Conservation (phyloP, 495 filamentous ascomycete genomes). For the Hyaloscypha variabilis region DNA sequence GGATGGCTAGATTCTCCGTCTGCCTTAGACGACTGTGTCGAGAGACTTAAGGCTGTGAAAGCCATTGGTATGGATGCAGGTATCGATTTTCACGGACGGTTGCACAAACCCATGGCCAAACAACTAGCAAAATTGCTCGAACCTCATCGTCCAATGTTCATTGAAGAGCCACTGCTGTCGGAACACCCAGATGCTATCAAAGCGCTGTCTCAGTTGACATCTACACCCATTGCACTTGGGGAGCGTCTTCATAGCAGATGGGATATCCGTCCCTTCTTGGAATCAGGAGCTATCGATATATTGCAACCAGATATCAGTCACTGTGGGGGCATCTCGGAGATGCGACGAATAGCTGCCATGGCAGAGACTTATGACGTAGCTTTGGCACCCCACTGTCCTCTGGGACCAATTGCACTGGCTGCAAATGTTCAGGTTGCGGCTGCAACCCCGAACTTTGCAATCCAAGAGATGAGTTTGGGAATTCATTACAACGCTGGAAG, state of each 20-base stretch:
- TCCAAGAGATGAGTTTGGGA: conserved; percentile 80
- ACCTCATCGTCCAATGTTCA: conserved; percentile 73
- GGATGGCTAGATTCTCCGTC: conserved; percentile 78
- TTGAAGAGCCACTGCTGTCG: conserved; percentile 75
- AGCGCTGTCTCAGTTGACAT: conserved; percentile 61
- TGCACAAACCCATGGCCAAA: conserved; percentile 83
- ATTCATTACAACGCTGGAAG: conserved; percentile 76
- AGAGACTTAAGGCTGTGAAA: conserved; percentile 71
- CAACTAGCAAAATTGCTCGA: conserved; percentile 73
- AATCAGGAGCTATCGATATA: conserved; percentile 70
- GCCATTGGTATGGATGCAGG: conserved; percentile 70
- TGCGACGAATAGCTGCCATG: conserved; percentile 71
- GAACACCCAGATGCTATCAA: conserved; percentile 75
- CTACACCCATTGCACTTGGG: conserved; percentile 72
- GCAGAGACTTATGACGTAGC: conserved; percentile 80
- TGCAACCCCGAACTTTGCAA: conserved; percentile 68
- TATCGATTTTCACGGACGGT: conserved; percentile 77
- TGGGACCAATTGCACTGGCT: conserved; percentile 76
- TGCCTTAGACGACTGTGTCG: conserved; percentile 64
- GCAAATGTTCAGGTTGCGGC: conserved; percentile 72
- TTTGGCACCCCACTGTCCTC: conserved; percentile 75
- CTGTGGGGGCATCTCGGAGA: conserved; percentile 75
- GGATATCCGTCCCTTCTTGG: conserved; percentile 76
- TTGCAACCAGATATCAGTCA: conserved; percentile 80
- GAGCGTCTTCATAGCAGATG: conserved; percentile 75